Conservation (phyloP, 495 filamentous ascomycete species). For the Lophiotrema nucula region DNA sequence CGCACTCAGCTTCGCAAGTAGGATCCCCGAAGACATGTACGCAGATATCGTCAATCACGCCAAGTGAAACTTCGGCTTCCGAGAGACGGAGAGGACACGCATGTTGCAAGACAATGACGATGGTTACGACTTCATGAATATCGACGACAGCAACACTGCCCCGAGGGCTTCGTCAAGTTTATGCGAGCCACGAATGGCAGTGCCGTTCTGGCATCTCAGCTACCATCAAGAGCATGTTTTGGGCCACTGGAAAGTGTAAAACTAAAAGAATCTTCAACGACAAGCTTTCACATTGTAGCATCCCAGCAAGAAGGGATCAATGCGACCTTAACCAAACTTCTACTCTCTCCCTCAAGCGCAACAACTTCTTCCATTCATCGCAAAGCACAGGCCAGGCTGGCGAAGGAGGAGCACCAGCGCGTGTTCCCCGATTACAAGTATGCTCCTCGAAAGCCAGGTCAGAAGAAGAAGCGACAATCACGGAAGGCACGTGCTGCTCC, state of each 20-base stretch:
- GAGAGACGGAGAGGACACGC: no score
- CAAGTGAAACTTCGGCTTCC: conserved; percentile 22
- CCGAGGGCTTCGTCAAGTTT: not conserved
- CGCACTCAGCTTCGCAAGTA: conserved; percentile 74
- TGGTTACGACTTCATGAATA: no score
- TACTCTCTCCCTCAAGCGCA: not conserved
- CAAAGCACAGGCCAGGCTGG: not conserved
- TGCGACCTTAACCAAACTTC: no score
- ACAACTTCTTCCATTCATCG: not conserved
- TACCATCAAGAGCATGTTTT: no score
- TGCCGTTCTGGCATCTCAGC: no score
- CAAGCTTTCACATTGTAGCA: no score
- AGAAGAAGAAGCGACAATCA: conserved; percentile 23
- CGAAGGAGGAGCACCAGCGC: conserved; percentile 13
- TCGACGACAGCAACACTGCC: no score
- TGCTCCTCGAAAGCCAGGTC: conserved; percentile 7
- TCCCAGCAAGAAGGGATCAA: no score
- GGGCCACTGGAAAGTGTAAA: no score
- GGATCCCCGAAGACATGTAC: conserved; percentile 87
- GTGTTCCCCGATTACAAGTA: conserved; percentile 25
- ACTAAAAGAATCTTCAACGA: no score
- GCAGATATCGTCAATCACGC: conserved; percentile 85
- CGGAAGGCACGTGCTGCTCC: conserved; percentile 7
- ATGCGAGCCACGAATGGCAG: no score
- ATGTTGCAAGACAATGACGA: no score